Conservation (phyloP, 169 alveolate species). For the Cryptosporidium xiaoi region DNA sequence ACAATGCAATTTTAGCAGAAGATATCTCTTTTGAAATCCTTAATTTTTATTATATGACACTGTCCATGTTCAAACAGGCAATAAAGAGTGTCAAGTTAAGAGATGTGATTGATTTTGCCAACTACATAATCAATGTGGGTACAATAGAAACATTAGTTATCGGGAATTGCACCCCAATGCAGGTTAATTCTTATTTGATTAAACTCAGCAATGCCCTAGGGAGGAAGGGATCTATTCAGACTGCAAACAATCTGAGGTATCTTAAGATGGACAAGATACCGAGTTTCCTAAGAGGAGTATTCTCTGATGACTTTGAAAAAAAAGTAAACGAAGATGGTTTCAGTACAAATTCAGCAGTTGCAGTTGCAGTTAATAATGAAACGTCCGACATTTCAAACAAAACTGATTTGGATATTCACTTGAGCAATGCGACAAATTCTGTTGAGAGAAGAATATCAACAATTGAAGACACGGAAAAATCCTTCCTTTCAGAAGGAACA, state of each 20-base stretch:
- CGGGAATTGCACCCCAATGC: slow-evolving; percentile 66
- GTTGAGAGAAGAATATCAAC: slow-evolving; percentile 1
- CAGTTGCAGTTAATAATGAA: too few relatives aligned
- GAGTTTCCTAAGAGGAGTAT: neutral
- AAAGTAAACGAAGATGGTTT: neutral
- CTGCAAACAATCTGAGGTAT: neutral
- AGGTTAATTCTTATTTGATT: slow-evolving; percentile 38
- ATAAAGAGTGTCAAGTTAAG: slow-evolving; percentile 6
- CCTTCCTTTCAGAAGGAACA: slow-evolving; percentile 28
- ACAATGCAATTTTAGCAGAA: slow-evolving; percentile 12
- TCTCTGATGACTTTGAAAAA: neutral
- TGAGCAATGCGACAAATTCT: neutral
- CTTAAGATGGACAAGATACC: neutral
- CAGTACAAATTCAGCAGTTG: too few relatives aligned
- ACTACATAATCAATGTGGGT: slow-evolving; percentile 14
- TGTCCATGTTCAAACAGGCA: slow-evolving; percentile 31
- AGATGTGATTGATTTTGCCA: slow-evolving; percentile 34
- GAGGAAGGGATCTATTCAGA: neutral
- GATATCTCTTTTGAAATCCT: slow-evolving; percentile 17
- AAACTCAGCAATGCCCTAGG: slow-evolving; percentile 12
- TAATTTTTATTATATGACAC: slow-evolving; percentile 5
- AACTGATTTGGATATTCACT: too few relatives aligned
- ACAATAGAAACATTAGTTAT: slow-evolving; percentile 22
- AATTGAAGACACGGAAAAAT: neutral
- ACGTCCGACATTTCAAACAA: too few relatives aligned